Base-by-base conservation (phyloP, 768 basidiomycete species). In the Polyporus arcularius region DNA sequence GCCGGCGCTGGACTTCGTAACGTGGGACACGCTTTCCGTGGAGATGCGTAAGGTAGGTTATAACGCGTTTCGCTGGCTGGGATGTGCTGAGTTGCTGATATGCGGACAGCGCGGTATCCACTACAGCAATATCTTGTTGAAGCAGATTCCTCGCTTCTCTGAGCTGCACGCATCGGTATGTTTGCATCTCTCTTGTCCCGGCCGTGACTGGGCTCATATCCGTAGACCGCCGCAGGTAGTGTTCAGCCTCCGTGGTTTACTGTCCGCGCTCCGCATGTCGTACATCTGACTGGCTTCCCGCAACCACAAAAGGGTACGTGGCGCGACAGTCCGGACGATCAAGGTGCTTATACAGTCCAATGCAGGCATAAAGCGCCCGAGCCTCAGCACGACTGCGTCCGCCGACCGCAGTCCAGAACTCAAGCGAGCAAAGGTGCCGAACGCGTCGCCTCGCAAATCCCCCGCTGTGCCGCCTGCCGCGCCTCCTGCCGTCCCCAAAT, bases 31-130 rank as follows among this genome's bases (percentile, higher is more conserved):
- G 3, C 70, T 91, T 3, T 84, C 88, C 0, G 35, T 57, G 3
- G 89, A 90, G 68, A 67, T 90, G 30, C 84, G 80, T 57, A 87
- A 87, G 77, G 89, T 86, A 9, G 41, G 76, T 30, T 40, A 18
- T 21, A 4, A 31, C 40, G 52, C 9, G 1, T 40, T 15, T 46
- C 38, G 21, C 32, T 18, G 50, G 11, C 18, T n/a, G 18, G 38
- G 18, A 42, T 58, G 55, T 6, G 57, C 21, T 26, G 21, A 26
- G 21, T 26, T 26, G 18, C 41, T 52, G 38, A 45, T 21, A n/a
- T 40, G 39, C 10, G 2, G 4, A 11, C 41, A 90, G 89, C 78
- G 88, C 64, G 82, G 83, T 51, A 87, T 90, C 50, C 73, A 81
- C 58, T 75, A 83, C 52, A 87, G 78, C 63, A 73, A 80, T 11